Percentiles rank a stretch among this genome's conserved stretches.
Conservation (phyloP, 1,284 basidiomycete species). For the Mycena sp. region DNA sequence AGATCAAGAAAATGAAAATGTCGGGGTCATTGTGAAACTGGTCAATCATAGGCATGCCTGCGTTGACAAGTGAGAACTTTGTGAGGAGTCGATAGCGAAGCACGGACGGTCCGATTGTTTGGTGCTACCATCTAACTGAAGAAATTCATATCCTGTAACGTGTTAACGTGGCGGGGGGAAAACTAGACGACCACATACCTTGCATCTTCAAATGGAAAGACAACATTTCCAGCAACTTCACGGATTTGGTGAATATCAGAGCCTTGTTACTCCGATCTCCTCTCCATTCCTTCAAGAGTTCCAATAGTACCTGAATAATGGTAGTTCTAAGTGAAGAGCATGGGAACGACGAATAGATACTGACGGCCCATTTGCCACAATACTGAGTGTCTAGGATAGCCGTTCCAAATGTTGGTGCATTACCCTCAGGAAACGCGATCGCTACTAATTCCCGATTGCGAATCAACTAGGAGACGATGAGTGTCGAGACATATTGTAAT, state of each 20-base stretch:
- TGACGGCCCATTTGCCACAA: conserved; percentile 88
- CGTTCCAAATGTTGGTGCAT: conserved; percentile 66
- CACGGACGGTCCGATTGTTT: conserved; percentile 69
- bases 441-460: conserved; percentile 69
- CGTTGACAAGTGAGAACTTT: not conserved
- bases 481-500: not conserved
- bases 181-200: conserved; percentile 52
- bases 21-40: conserved; percentile 79
- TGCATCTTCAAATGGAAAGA: conserved; percentile 71
- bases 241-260: conserved; percentile 87
- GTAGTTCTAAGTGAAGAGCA: not conserved
- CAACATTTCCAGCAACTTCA: conserved; percentile 84
- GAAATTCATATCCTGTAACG: conserved; percentile 64
- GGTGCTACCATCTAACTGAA: conserved; percentile 79
- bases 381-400: conserved; percentile 68
- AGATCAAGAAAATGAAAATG: conserved; percentile 82
- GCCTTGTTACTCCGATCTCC: conserved; percentile 77
- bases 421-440: conserved; percentile 62
- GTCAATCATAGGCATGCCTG: conserved; percentile 87
- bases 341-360: conserved; percentile 33
- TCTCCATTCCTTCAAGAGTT: conserved; percentile 72
- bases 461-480: conserved; percentile 51
- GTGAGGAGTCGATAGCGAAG: not conserved
- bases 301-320: conserved; percentile 64
- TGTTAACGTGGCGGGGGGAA: not conserved